Evolutionary conservation across 495 filamentous ascomycete genomes (phyloP).

Genomic region (Penicillium diatomitis): DNA sequence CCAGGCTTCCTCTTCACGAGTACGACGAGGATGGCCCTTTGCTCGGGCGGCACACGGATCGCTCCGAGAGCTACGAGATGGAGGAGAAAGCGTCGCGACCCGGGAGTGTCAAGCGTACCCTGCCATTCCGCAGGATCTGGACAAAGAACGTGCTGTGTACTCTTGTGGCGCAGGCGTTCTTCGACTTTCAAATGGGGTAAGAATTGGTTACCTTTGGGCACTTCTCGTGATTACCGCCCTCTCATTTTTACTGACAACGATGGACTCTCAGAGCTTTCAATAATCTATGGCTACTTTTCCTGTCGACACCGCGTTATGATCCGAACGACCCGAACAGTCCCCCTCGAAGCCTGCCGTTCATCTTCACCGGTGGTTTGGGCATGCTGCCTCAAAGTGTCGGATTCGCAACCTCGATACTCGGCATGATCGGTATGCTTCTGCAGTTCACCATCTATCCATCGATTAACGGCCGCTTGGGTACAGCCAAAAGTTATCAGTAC

Average conservation of each 20-base stretch:
- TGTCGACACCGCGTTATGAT: conserved; percentile 68
- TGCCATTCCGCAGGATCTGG: conserved; percentile 70
- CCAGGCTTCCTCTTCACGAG: conserved; percentile 27
- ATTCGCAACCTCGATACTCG: conserved; percentile 68
- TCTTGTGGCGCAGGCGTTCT: conserved; percentile 56
- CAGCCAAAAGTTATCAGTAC: conserved; percentile 55
- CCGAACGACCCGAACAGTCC: conserved; percentile 33
- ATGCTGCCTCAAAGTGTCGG: conserved; percentile 67
- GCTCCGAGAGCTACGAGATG: conserved; percentile 31
- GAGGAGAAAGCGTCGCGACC: conserved; percentile 30
- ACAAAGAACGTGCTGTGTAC: conserved; percentile 67
- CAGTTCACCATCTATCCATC: conserved; percentile 71
- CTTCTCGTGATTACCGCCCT: not conserved
- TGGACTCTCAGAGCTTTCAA: conserved; percentile 51
- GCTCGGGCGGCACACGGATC: conserved; percentile 16
- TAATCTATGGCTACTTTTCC: conserved; percentile 75
- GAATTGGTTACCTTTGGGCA: not conserved
- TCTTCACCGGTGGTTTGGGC: conserved; percentile 74
- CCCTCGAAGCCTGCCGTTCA: conserved; percentile 47
- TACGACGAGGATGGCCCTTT: conserved; percentile 30
- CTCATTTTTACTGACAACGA: not conserved
- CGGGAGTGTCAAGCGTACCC: conserved; percentile 18
- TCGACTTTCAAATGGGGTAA: conserved; percentile 60
- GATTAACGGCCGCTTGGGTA: conserved; percentile 59
- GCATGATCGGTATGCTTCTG: conserved; percentile 64